Evolutionary conservation across 768 basidiomycete genomes (phyloP).

Genomic region (Calocybe gangraenosa): DNA sequence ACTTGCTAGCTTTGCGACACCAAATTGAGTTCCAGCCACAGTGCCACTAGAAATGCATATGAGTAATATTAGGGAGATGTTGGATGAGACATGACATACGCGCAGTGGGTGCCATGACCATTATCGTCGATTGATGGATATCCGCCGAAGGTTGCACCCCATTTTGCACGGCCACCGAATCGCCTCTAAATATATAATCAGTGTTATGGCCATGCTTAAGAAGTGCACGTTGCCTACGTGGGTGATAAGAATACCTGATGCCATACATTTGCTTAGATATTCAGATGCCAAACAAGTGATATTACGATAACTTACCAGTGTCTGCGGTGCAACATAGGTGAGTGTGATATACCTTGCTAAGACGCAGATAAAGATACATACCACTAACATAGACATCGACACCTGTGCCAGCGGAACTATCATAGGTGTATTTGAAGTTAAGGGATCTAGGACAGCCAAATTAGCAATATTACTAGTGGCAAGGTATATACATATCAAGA

Average conservation of each 20-base stretch:
- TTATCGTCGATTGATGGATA: slow-evolving; percentile 26
- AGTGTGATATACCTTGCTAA: neutral
- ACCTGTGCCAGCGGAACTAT: slow-evolving; percentile 12
- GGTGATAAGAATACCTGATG: slow-evolving; percentile 5
- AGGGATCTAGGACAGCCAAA: slow-evolving; percentile 7
- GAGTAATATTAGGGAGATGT: neutral
- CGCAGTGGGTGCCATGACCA: slow-evolving; percentile 39
- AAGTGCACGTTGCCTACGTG: slow-evolving; percentile 1
- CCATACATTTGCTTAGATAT: neutral
- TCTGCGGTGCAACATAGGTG: slow-evolving; percentile 11
- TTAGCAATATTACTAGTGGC: neutral
- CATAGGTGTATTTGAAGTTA: slow-evolving; percentile 12
- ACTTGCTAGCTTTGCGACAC: slow-evolving; percentile 25
- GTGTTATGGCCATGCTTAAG: neutral
- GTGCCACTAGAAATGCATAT: slow-evolving; percentile 21
- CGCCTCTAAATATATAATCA: slow-evolving; percentile 20
- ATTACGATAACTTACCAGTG: slow-evolving; percentile 18
- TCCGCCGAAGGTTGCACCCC: slow-evolving; percentile 32
- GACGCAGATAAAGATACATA: slow-evolving; percentile 9
- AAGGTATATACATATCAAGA: neutral
- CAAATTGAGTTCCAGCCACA: slow-evolving; percentile 28
- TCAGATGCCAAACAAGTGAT: neutral
- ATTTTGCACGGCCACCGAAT: slow-evolving; percentile 37
- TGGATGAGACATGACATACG: slow-evolving; percentile 18
- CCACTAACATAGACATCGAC: slow-evolving; percentile 35